phyloP scores from a whole-genome alignment of 192 early-diverging fungal species.

The Backusella parvicylindrica region DNA sequence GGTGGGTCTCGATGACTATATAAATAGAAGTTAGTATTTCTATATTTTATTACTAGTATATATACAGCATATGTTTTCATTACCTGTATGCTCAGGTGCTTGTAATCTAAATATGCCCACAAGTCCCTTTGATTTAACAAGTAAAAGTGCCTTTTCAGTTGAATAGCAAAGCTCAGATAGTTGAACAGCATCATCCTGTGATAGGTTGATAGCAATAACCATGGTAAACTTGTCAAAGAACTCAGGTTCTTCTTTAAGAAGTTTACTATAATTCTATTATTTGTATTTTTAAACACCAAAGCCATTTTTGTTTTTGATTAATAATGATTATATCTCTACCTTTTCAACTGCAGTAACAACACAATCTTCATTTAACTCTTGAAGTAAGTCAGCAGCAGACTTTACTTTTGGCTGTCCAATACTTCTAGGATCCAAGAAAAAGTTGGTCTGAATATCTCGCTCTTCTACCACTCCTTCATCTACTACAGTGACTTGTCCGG shows the following conservation, averaged over 20 bases:
- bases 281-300: not conserved
- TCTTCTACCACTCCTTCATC: constrained; percentile 67
- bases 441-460: constrained; percentile 81
- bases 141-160: constrained; percentile 62
- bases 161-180: constrained; percentile 65
- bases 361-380: constrained; percentile 90
- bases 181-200: constrained; percentile 48
- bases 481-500: constrained; percentile 84
- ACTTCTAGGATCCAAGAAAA: constrained; percentile 75
- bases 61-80: not conserved
- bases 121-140: constrained; percentile 72
- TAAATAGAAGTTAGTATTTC: not conserved
- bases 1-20: constrained; percentile 89
- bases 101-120: constrained; percentile 68
- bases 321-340: constrained; percentile 34
- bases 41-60: too few species aligned
- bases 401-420: constrained; percentile 68
- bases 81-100: constrained; percentile 79
- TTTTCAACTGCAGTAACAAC: constrained; percentile 54
- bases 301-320: not conserved
- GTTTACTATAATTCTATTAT: constrained; percentile 36
- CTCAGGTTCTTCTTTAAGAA: constrained; percentile 45
- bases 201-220: constrained; percentile 71
- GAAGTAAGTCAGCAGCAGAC: constrained; percentile 58
- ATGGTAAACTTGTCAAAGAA: constrained; percentile 70